Conservation (phyloP, 441 rosid species). For the Viola pubescens region DNA sequence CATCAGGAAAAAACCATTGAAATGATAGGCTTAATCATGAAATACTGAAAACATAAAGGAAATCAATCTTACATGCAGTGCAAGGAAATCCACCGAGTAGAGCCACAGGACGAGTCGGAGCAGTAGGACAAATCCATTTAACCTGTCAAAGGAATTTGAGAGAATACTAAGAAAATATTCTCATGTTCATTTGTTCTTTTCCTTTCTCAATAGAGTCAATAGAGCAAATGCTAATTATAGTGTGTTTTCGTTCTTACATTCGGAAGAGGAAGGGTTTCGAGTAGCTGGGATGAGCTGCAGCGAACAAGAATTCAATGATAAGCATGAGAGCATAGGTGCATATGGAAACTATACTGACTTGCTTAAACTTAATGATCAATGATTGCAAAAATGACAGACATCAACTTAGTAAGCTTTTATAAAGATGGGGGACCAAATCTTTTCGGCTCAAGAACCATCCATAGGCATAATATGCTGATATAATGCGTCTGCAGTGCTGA, state of each 20-base stretch:
- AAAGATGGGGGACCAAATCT: no score
- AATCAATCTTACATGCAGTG: conserved; percentile 66
- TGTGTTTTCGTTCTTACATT: conserved; percentile 48
- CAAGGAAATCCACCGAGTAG: conserved; percentile 82
- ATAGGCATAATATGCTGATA: conserved; percentile 6
- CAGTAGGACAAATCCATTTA: conserved; percentile 98
- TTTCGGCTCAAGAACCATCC: no score
- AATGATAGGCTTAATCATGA: background rate
- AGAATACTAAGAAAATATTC: background rate
- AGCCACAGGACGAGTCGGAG: conserved; percentile 75
- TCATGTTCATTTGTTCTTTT: no score
- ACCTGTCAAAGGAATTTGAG: conserved; percentile 38
- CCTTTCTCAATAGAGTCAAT: background rate
- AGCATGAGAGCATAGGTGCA: background rate
- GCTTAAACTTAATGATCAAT: background rate
- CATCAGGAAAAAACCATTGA: background rate
- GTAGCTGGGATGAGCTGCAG: conserved; percentile 81
- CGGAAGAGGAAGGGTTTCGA: conserved; percentile 85
- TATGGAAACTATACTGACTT: background rate
- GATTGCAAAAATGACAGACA: no score
- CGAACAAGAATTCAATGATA: conserved; percentile 31
- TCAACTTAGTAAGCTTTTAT: no score
- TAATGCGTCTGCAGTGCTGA: conserved; percentile 14
- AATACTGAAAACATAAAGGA: background rate
- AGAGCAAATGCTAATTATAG: background rate